These are phyloP conservation scores for Diaporthe velutina DNA, from an alignment of 2,329 filamentous ascomycete species.

Conservation along the genomic window DNA sequence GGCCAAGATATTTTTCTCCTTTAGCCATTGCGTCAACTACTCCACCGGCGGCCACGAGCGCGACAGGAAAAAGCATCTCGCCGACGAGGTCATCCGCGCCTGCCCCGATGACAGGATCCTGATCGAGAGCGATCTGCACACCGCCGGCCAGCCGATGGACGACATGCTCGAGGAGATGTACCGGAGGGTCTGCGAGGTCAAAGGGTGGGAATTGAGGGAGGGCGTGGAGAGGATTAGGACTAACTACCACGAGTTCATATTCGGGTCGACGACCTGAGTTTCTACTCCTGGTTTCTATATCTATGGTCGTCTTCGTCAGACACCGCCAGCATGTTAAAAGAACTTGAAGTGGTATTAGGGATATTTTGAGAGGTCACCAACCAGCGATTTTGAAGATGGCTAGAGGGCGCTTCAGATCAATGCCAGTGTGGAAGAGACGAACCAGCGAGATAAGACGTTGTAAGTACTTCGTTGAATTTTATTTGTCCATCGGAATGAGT, in stretches of 20 bases:
- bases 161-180: conserved; percentile 79
- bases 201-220: conserved; percentile 80
- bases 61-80: conserved; percentile 63
- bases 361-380: not conserved
- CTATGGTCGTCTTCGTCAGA: not conserved
- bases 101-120: conserved; percentile 85
- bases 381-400: not conserved
- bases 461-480: not conserved
- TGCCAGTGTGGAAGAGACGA: not conserved
- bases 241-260: conserved; percentile 85
- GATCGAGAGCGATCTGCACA: conserved; percentile 91
- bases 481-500: too few species aligned
- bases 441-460: not conserved
- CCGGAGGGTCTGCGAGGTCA: conserved; percentile 80
- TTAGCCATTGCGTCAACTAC: conserved; percentile 87
- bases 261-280: conserved; percentile 60
- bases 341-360: not conserved
- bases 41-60: conserved; percentile 60
- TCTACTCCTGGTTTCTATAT: not conserved
- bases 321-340: too few species aligned
- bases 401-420: not conserved
- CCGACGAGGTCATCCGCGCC: conserved; percentile 69
- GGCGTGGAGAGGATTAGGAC: conserved; percentile 75
- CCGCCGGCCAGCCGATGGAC: conserved; percentile 87
- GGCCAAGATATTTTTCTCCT: conserved; percentile 85